These are phyloP conservation scores for Mycogone perniciosa DNA, from an alignment of 2,329 filamentous ascomycete genomes.

Conservation along the genomic window DNA sequence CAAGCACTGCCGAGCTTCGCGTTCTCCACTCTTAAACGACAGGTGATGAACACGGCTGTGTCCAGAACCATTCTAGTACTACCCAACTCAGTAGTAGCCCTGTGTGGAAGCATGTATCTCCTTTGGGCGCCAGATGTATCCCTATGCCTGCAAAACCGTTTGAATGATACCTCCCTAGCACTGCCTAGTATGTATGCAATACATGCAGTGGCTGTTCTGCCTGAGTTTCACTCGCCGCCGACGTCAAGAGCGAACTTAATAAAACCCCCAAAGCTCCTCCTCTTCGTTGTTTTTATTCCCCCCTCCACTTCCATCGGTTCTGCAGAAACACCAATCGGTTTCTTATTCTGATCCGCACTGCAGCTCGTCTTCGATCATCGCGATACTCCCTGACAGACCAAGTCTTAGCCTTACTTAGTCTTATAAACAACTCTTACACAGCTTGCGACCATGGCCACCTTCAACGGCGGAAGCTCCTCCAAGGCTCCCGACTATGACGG, in stretches of 20 bases:
- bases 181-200: background rate
- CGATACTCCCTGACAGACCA: background rate
- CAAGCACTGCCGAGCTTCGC: slow-evolving; percentile 4
- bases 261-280: background rate
- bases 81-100: too few relatives aligned
- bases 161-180: background rate
- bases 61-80: background rate
- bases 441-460: slow-evolving; percentile 12
- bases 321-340: background rate
- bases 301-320: background rate
- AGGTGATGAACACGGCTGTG: background rate
- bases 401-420: too few relatives aligned
- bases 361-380: background rate
- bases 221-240: background rate
- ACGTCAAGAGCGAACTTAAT: background rate
- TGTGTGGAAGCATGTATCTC: background rate
- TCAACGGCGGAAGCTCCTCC: slow-evolving; percentile 25
- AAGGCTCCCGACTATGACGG: slow-evolving; percentile 21
- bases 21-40: background rate
- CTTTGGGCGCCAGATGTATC: too few relatives aligned
- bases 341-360: background rate
- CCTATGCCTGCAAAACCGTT: background rate
- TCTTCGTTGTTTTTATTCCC: background rate
- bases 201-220: background rate
- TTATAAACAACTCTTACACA: background rate